Conservation (phyloP, 805 yeast species). For the Isabelozyma gotoi region DNA sequence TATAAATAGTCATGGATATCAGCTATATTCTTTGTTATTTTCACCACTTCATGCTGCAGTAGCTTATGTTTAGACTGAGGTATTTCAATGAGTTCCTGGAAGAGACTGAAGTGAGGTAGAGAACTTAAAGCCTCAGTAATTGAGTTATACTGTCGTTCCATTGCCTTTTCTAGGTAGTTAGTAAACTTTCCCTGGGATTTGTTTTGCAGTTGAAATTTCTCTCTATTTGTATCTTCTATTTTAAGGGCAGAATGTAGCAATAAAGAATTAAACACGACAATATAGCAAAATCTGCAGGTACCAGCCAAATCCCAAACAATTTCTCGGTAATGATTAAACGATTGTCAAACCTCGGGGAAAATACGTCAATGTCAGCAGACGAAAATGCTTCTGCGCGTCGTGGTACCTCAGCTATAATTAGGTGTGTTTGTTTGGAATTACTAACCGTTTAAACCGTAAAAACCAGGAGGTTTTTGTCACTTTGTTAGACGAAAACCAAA, state of each 20-base stretch:
- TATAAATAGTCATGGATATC: constrained; percentile 25
- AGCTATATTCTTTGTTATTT: constrained; percentile 26
- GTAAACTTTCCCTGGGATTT: too few relatives aligned
- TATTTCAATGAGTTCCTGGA: constrained; percentile 19
- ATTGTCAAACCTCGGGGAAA: too few relatives aligned
- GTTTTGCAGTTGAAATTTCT: too few relatives aligned
- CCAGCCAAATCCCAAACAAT: not conserved
- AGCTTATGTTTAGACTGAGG: constrained; percentile 8
- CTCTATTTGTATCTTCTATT: too few relatives aligned
- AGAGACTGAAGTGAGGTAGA: constrained; percentile 19
- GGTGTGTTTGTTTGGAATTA: too few relatives aligned
- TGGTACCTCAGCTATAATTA: too few relatives aligned
- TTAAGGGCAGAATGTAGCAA: too few relatives aligned
- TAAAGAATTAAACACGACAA: not conserved
- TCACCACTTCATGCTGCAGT: constrained; percentile 20
- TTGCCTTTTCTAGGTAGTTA: not conserved
- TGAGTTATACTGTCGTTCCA: not conserved
- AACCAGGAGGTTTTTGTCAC: too few relatives aligned
- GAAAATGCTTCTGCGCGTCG: too few relatives aligned
- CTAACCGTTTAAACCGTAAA: too few relatives aligned
- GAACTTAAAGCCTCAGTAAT: constrained; percentile 1
- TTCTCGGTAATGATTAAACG: not conserved
- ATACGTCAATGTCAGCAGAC: too few relatives aligned
- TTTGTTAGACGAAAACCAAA: not conserved
- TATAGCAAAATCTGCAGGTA: not conserved